Evolutionary conservation across 352 stramenopile genomes (phyloP).

Genomic region (Pythium plurisporium): DNA sequence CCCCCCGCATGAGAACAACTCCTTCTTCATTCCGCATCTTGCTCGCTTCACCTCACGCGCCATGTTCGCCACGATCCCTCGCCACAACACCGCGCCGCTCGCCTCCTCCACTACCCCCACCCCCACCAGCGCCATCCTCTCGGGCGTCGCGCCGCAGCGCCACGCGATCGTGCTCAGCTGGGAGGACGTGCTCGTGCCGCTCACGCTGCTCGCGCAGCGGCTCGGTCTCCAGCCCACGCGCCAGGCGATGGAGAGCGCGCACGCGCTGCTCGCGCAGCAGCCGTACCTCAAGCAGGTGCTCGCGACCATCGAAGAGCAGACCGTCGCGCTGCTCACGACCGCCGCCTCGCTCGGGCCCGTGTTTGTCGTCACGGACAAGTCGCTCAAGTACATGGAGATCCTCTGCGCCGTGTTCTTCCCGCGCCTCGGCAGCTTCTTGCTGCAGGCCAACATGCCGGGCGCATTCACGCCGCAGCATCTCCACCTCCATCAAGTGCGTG

Average conservation of each 20-base stretch:
- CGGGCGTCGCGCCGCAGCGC: slow-evolving; percentile 2
- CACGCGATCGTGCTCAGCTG: slow-evolving; percentile 46
- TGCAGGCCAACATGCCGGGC: slow-evolving; percentile 29
- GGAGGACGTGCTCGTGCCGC: slow-evolving; percentile 54
- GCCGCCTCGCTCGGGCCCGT: slow-evolving; percentile 37
- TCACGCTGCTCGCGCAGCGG: slow-evolving; percentile 35
- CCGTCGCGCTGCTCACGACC: slow-evolving; percentile 36
- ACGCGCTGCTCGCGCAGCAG: slow-evolving; percentile 25
- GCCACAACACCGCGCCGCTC: slow-evolving; percentile 4
- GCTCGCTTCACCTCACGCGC: neutral
- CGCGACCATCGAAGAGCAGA: slow-evolving; percentile 46
- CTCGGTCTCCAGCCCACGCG: slow-evolving; percentile 37
- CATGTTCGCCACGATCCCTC: slow-evolving; percentile 20
- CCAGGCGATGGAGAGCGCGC: slow-evolving; percentile 28
- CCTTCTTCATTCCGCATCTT: slow-evolving; percentile 7
- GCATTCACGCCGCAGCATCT: slow-evolving; percentile 15
- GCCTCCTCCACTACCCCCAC: neutral
- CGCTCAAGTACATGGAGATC: slow-evolving; percentile 40
- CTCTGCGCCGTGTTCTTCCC: slow-evolving; percentile 49
- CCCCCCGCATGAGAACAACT: neutral
- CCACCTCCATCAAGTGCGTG: slow-evolving; percentile 24
- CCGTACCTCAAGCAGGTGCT: slow-evolving; percentile 52
- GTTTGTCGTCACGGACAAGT: slow-evolving; percentile 50
- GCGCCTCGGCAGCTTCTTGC: slow-evolving; percentile 34
- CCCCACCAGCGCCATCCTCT: slow-evolving; percentile 4